Conservation (phyloP, 2,329 filamentous ascomycete species). For the Sarocladium brachiariae region DNA sequence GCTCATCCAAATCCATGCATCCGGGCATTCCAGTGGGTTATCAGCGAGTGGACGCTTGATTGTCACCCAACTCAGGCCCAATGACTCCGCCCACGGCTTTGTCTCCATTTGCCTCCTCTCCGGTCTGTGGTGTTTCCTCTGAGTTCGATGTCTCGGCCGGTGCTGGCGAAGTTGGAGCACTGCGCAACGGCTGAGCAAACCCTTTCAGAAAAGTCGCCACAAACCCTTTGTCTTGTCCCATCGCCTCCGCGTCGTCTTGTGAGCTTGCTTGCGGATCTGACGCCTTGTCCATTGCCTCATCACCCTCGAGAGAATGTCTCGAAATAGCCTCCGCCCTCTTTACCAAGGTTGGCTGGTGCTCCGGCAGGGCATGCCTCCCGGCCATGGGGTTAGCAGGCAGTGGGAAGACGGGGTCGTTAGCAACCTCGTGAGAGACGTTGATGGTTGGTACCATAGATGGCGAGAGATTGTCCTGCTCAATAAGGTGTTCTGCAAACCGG, state of each 20-base stretch:
- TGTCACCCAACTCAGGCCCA: neutral
- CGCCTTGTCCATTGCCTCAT: neutral
- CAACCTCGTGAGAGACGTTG: neutral
- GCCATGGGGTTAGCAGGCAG: neutral
- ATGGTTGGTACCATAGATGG: neutral
- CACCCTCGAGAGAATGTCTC: neutral
- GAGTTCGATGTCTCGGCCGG: neutral
- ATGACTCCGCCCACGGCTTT: neutral
- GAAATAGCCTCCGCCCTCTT: neutral
- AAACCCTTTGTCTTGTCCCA: slow-evolving; percentile 4
- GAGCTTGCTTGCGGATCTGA: neutral
- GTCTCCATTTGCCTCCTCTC: neutral
- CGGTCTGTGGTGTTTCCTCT: neutral
- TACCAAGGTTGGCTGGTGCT: neutral
- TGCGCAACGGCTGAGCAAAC: slow-evolving; percentile 2
- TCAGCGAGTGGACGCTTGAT: neutral
- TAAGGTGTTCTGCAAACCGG: slow-evolving; percentile 9
- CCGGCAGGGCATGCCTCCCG: slow-evolving; percentile 1
- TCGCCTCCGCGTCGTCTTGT: neutral
- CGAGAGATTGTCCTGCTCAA: slow-evolving; percentile 1
- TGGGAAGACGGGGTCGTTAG: neutral
- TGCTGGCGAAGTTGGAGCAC: neutral
- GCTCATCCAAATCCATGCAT: neutral
- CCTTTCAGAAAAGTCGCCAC: slow-evolving; percentile 3
- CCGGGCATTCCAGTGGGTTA: neutral